Evolutionary conservation across 2,329 filamentous ascomycete species (phyloP), one percentile per base, ranked within the genome.

Genomic region (Trichoderma simmonsii): DNA sequence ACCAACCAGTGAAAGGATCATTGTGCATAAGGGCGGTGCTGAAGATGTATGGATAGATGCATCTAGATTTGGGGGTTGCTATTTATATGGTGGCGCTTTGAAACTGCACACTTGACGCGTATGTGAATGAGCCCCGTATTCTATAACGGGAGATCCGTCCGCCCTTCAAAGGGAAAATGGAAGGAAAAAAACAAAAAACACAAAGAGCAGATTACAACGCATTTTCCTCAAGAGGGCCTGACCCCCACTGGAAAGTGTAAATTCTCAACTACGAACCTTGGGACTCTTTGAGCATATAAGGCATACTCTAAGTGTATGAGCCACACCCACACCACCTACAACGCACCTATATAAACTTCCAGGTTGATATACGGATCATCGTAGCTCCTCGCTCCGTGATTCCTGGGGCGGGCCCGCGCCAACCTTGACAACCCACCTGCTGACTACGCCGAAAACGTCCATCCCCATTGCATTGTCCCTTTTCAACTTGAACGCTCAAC

Each of bases 401-500:
- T 51, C 43, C 43, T 51, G 43, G 43, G 9, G 15, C 39, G 39
- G 39, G 39, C 39, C 39, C 39, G 39, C 39, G 39, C 39, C 39
- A 43, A 43, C 39, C 15, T 21, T 51, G 43, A n/a, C 43, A 51
- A 51, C 43, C 71, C 71, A 70, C 71, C 24, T 56, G 71, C 71
- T 66, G 62, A 72, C 66, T 72, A 63, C 66, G 36, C 60, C 65
- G 65, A 67, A 60, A 71, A 73, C 71, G 70, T 71, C 62, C 62
- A 71, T 73, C 72, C 65, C 57, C 66, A 70, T 61, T 61, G 67
- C 64, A 69, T 66, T 72, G 70, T 73, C 72, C 72, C 64, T 72
- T 71, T 71, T 68, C 68, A 72, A 68, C 70, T 65, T 60, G 70
- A 36, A 60, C 64, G 48, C 69, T 64, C 65, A 69, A 73, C 72